A percentile compares a stretch with the other conserved stretches of the same genome.
phyloP scores from a whole-genome alignment of 257 asterid genomes.

The Fraxinus pennsylvanica region DNA sequence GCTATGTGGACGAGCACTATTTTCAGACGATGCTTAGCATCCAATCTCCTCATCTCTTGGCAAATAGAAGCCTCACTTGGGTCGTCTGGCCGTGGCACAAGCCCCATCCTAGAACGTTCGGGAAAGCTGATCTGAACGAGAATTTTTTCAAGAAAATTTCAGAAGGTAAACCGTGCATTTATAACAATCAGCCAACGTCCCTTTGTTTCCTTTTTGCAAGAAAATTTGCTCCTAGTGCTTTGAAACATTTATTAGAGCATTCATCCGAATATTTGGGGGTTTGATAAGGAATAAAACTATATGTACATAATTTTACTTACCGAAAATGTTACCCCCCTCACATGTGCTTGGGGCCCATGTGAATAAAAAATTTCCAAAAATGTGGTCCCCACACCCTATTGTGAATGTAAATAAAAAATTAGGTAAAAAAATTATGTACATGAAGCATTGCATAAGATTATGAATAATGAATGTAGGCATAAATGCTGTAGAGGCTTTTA shows the following conservation, averaged over 20 bases:
- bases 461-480: not conserved
- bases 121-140: conserved; percentile 22
- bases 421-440: too few species aligned
- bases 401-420: too few species aligned
- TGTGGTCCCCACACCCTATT: too few species aligned
- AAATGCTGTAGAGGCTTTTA: not conserved
- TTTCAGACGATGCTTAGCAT: conserved; percentile 52
- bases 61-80: conserved; percentile 46
- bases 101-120: conserved; percentile 50
- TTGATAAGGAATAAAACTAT: conserved; percentile 12
- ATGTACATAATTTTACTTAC: too few species aligned
- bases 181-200: conserved; percentile 26
- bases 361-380: too few species aligned
- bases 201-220: conserved; percentile 46
- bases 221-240: conserved; percentile 47
- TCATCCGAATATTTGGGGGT: conserved; percentile 36
- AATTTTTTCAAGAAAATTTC: conserved; percentile 27
- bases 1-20: conserved; percentile 55
- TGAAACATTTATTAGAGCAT: conserved; percentile 31
- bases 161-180: conserved; percentile 27
- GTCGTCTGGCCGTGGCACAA: conserved; percentile 58
- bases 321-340: too few species aligned
- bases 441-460: not conserved
- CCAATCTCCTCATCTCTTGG: conserved; percentile 36
- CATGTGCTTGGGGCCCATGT: too few species aligned